Conservation (phyloP, 768 basidiomycete genomes). For the Auricularia cornea region DNA sequence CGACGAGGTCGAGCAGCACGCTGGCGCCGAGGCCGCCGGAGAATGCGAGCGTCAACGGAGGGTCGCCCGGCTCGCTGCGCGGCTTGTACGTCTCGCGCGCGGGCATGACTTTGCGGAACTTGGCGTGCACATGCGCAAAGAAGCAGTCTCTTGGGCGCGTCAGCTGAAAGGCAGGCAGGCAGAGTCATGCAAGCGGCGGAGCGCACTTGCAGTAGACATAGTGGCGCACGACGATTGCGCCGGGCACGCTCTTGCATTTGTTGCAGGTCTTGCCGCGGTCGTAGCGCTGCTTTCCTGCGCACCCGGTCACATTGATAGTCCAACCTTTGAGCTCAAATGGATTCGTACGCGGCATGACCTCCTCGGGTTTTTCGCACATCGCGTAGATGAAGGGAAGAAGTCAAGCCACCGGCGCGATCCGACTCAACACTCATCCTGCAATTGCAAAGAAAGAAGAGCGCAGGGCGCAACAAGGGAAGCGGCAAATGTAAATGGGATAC, state of each 20-base stretch:
- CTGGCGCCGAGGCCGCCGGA: conserved; percentile 79
- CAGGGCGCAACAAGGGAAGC: neutral
- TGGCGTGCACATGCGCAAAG: conserved; percentile 47
- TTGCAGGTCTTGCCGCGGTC: conserved; percentile 60
- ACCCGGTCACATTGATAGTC: neutral
- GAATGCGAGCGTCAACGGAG: conserved; percentile 56
- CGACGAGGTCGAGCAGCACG: conserved; percentile 59
- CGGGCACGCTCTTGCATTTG: conserved; percentile 60
- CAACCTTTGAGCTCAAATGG: neutral
- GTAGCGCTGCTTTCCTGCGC: conserved; percentile 53
- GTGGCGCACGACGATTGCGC: conserved; percentile 68
- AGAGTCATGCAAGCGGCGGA: too few relatives aligned
- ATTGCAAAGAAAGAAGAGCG: too few relatives aligned
- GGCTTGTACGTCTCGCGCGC: conserved; percentile 44
- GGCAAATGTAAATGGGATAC: too few relatives aligned
- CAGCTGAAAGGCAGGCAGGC: neutral
- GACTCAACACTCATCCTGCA: neutral
- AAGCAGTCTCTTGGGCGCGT: conserved; percentile 49
- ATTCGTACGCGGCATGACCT: neutral
- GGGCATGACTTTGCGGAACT: conserved; percentile 52
- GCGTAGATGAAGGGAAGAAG: neutral
- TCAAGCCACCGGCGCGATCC: too few relatives aligned
- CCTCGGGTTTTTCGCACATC: neutral
- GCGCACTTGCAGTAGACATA: conserved; percentile 76
- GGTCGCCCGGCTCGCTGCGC: conserved; percentile 53